Base-by-base conservation (phyloP, 2,329 filamentous ascomycete species). In the Microcyclospora tardicrescens region DNA sequence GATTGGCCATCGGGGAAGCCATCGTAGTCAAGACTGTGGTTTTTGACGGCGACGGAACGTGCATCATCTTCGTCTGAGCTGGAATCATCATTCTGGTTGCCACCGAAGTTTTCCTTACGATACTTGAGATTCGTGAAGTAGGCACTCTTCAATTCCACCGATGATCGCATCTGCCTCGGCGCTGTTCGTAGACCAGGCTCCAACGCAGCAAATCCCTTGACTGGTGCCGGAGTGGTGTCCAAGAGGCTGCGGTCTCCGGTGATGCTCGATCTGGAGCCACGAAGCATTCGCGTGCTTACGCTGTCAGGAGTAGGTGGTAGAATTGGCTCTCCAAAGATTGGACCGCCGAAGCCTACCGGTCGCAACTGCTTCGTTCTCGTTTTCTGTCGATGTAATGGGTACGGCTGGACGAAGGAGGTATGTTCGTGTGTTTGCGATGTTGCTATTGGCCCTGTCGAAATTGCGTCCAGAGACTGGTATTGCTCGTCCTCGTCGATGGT, bases 231-330 rank as follows among this genome's bases (percentile, higher is more conserved):
- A 10, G 48, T 46, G 12, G 28, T 44, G 32, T 54, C 50, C 2
- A 52, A 42, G 13, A 52, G 36, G 28, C 45, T 52, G 31, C 39
- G 43, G 8, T 48, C 52, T 14, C 46, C 47, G 15, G 39, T 39
- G 11, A 53, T 50, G 38, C 49, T 57, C 5, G 53, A 58, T 10
- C 47, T 46, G 2, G 55, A 59, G 5, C 43, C 44, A 32, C 56
- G 54, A 15, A 59, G 45, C 47, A 58, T 54, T 6, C 47, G 47
- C 4, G 56, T 60, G 38, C 49, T 56, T 8, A 44, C 55, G 35
- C 54, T 59, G 16, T 55, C 53, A 6, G 57, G 55, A 4, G 55
- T 59, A 9, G 57, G 57, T 16, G 56, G 56, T 12, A 59, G 41
- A 9, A 57, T 40, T 28, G 46, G 49, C 27, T 50, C 47, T 13